Percentiles rank a stretch among this genome's conserved stretches.
Evolutionary conservation across 805 yeast genomes (phyloP).

Genomic region (Yarrowia keelungensis): DNA sequence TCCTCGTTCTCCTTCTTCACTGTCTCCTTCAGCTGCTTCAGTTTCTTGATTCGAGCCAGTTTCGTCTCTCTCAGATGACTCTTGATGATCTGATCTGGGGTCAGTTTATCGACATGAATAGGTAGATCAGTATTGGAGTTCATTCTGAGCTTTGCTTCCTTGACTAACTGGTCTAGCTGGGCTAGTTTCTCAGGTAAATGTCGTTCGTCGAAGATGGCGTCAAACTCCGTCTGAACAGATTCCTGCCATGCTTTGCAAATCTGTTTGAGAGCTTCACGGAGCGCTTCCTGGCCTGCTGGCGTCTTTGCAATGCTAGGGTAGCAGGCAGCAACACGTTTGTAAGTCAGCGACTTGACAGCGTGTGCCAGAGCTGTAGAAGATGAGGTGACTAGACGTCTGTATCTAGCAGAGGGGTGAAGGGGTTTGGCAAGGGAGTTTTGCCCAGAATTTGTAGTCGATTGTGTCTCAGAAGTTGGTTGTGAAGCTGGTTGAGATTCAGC

Average conservation of each 20-base stretch:
- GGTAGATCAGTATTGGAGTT: slow-evolving; percentile 40
- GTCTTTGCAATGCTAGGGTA: slow-evolving; percentile 61
- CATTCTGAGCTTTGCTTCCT: slow-evolving; percentile 49
- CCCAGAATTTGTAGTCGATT: too few relatives aligned
- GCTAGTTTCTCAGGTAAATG: slow-evolving; percentile 51
- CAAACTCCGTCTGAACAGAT: slow-evolving; percentile 58
- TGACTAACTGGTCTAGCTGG: slow-evolving; percentile 53
- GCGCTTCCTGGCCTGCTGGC: slow-evolving; percentile 55
- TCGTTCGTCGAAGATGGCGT: slow-evolving; percentile 59
- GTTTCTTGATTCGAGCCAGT: slow-evolving; percentile 42
- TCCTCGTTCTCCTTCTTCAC: slow-evolving; percentile 18
- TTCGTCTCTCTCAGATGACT: slow-evolving; percentile 46
- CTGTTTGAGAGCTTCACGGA: slow-evolving; percentile 60
- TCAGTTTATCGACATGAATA: slow-evolving; percentile 43
- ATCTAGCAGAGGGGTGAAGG: slow-evolving; percentile 52
- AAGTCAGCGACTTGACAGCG: slow-evolving; percentile 58
- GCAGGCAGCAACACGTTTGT: slow-evolving; percentile 60
- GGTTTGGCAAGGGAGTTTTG: neutral
- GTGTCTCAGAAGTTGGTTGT: too few relatives aligned
- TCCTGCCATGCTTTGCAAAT: slow-evolving; percentile 60
- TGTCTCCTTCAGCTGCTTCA: slow-evolving; percentile 35
- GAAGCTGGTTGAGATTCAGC: too few relatives aligned
- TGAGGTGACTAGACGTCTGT: slow-evolving; percentile 58
- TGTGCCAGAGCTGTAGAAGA: slow-evolving; percentile 62
- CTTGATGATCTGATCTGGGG: slow-evolving; percentile 48